A percentile compares a stretch with the other conserved stretches of the same genome.
Evolutionary conservation across 768 basidiomycete genomes (phyloP).

Genomic region (Auricularia cornea): DNA sequence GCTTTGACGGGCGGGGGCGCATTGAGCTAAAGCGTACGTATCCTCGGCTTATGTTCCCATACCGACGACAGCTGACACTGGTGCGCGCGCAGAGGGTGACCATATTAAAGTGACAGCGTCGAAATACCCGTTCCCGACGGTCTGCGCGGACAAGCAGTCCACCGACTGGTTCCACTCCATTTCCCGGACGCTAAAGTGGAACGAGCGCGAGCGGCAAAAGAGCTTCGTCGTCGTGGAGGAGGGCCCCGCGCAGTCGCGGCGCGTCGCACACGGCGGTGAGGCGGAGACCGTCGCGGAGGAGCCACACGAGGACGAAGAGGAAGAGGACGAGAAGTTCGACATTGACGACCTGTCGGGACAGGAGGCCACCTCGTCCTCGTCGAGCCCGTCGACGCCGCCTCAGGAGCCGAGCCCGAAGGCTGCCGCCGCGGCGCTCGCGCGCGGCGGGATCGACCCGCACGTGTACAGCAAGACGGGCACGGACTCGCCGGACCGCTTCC

Average conservation of each 20-base stretch:
- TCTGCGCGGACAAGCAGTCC: constrained; percentile 95
- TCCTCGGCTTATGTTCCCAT: not conserved
- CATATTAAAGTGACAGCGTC: constrained; percentile 98
- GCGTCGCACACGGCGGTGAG: constrained; percentile 8
- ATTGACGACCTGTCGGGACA: constrained; percentile 84
- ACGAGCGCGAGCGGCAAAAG: constrained; percentile 96
- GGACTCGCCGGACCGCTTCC: constrained; percentile 53
- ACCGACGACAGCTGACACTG: constrained; percentile 6
- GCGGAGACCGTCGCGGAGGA: constrained; percentile 14
- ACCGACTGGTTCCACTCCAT: constrained; percentile 99
- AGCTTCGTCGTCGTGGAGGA: constrained; percentile 98
- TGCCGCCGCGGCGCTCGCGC: constrained; percentile 9
- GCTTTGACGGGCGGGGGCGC: constrained; percentile 93
- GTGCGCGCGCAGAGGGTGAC: constrained; percentile 73
- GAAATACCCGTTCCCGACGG: constrained; percentile 96
- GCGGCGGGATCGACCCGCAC: constrained; percentile 18
- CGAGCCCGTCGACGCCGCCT: constrained; percentile 5
- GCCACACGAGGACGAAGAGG: constrained; percentile 35
- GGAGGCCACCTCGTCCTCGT: constrained; percentile 16
- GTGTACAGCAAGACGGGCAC: constrained; percentile 36
- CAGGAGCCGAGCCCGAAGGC: constrained; percentile 3
- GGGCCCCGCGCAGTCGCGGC: constrained; percentile 39
- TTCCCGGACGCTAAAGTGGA: constrained; percentile 96
- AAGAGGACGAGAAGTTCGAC: constrained; percentile 77
- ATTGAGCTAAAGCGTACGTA: constrained; percentile 89